Conservation (phyloP, 83 land plant genomes). For the Picea mariana region DNA sequence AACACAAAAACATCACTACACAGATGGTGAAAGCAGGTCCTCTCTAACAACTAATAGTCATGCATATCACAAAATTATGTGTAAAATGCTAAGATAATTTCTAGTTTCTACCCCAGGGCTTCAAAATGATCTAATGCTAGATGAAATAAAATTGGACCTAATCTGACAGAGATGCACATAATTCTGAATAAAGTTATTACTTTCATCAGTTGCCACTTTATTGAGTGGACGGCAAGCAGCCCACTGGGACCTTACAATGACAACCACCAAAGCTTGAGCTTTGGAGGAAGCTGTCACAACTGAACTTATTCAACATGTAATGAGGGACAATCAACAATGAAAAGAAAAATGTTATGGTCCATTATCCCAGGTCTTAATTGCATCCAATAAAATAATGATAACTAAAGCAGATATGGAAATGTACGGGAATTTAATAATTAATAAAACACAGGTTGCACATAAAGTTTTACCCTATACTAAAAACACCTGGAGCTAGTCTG, state of each 20-base stretch:
- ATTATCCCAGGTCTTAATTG: background rate
- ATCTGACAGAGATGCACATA: background rate
- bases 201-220: background rate
- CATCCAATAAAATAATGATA: too few species aligned
- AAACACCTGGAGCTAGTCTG: too few species aligned
- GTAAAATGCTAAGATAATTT: background rate
- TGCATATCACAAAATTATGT: constrained; percentile 1
- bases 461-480: too few species aligned
- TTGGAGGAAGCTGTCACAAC: background rate
- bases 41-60: background rate
- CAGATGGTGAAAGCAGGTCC: background rate
- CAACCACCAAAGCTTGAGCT: background rate
- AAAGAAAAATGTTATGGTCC: background rate
- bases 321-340: background rate
- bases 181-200: background rate
- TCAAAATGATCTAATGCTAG: background rate
- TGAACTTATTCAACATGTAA: background rate
- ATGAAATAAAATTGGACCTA: background rate
- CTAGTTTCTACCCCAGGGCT: background rate
- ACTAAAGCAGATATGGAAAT: too few species aligned
- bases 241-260: background rate
- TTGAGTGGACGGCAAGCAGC: background rate
- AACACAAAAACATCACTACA: background rate
- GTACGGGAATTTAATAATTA: too few species aligned
- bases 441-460: too few species aligned